These are phyloP conservation scores for Sporothrix globosa DNA, from an alignment of 2,329 filamentous ascomycete genomes.

Conservation along the genomic window DNA sequence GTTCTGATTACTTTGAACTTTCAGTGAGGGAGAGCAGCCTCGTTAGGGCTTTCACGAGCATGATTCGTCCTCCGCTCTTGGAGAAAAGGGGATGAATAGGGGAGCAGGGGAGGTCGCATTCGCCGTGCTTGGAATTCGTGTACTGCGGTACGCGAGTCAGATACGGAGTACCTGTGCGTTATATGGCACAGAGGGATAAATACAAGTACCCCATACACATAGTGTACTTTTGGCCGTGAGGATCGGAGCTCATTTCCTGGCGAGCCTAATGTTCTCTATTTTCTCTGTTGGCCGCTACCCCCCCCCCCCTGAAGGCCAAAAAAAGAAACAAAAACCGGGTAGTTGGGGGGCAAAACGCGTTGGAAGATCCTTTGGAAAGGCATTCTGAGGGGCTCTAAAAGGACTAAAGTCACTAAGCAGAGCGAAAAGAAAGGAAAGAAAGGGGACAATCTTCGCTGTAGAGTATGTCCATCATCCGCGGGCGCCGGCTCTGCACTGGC, in stretches of 20 bases:
- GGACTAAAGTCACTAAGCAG: background rate
- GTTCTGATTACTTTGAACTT: background rate
- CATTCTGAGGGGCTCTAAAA: background rate
- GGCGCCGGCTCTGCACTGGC: too few relatives aligned
- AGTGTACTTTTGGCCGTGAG: slow-evolving; percentile 8
- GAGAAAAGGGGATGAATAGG: slow-evolving; percentile 3
- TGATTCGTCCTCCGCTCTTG: background rate
- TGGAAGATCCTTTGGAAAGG: background rate
- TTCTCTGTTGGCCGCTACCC: background rate
- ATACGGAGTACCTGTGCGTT: background rate
- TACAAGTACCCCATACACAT: background rate
- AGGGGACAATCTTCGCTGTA: background rate
- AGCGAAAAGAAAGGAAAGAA: background rate
- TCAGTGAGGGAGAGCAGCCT: background rate
- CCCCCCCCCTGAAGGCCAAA: background rate
- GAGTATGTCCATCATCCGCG: too few relatives aligned
- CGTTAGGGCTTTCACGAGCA: background rate
- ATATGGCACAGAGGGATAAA: background rate
- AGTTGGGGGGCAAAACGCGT: background rate
- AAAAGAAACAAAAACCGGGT: slow-evolving; percentile 19
- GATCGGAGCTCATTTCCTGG: slow-evolving; percentile 15
- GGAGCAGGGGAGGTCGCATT: slow-evolving; percentile 7
- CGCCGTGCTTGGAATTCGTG: background rate
- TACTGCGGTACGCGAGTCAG: background rate
- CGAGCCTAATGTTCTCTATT: too few relatives aligned